Base-by-base conservation (phyloP, 345 rosid genomes). In the Rhodamnia rubescens region DNA sequence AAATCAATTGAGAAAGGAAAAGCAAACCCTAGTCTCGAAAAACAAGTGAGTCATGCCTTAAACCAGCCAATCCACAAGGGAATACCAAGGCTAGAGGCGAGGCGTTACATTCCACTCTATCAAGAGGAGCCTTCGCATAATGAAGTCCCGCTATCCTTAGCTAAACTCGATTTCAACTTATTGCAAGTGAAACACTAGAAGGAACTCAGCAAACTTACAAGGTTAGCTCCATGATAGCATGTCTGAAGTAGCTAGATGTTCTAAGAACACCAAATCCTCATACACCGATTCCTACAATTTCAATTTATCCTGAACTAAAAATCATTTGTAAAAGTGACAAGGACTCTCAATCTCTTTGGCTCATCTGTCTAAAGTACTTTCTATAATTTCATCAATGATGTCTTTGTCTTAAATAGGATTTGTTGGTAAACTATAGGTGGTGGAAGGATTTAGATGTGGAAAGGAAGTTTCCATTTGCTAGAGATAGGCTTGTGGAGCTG, bases 401-500 rank as follows among this genome's bases (percentile, higher is more conserved):
- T 15, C 42, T 61, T 61, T 15, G 22, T 40, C 42, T 61, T 61
- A 61, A 61, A 14, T 61, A 9, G 9, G 42, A 61, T 61, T 61
- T 61, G 42, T 81, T 83, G 42, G 6, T 36, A 57, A 32, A 15
- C 0, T 21, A 10, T 47, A 58, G 81, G 84, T 86, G 87, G 87
- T 86, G 87, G 87, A 82, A 82, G 50, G 58, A 52, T 58, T 36
- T 82, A 64, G 78, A 59, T 20, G 22, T 52, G 26, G 24, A 49
- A 8, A 82, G 8, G 61, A 83, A 50, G 81, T n/a, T 86, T 8
- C 40, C 87, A 16, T 86, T 86, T 61, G 85, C 87, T n/a, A 82
- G 87, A 53, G 87, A 82, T 9, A 82, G 87, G 69, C 18, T 82
- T 15, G 59, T 7, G 27, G 81, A 86, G 82, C 2, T 51, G 20